Percentiles rank a stretch among this genome's conserved stretches.
Conservation (phyloP, 169 alveolate genomes). For the Cryptosporidium sp. region DNA sequence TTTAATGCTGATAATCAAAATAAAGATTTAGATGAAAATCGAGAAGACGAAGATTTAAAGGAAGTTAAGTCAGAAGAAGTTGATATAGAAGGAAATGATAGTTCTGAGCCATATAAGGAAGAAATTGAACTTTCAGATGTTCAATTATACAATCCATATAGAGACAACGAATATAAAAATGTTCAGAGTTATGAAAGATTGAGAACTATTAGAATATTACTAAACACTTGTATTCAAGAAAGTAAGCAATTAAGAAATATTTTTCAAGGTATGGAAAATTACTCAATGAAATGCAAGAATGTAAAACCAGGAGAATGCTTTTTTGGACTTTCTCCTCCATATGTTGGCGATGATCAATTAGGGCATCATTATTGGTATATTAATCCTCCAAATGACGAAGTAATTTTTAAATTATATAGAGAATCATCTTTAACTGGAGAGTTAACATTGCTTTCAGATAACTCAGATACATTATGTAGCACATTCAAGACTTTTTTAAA, state of each 20-base stretch:
- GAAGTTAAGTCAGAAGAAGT: not conserved
- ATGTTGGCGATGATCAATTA: conserved; percentile 33
- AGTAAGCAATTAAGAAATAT: conserved; percentile 46
- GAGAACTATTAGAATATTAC: conserved; percentile 58
- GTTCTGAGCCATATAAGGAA: not conserved
- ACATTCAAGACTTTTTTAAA: conserved; percentile 44
- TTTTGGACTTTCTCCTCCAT: conserved; percentile 67
- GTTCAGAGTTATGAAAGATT: conserved; percentile 50
- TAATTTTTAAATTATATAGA: conserved; percentile 40
- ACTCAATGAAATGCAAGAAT: conserved; percentile 32
- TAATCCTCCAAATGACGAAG: conserved; percentile 59
- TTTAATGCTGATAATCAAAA: not conserved
- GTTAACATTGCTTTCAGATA: conserved; percentile 46
- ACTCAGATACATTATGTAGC: conserved; percentile 64
- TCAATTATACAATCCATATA: conserved; percentile 58
- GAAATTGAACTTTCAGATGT: not conserved
- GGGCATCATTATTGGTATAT: conserved; percentile 71
- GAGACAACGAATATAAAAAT: conserved; percentile 55
- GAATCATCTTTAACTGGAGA: conserved; percentile 41
- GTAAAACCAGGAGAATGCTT: conserved; percentile 53
- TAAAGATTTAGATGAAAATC: not conserved
- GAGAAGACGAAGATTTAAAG: not conserved
- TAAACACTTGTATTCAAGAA: conserved; percentile 67
- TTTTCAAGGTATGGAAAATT: conserved; percentile 49
- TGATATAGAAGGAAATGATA: not conserved